Evolutionary conservation across 1,284 basidiomycete species (phyloP), one percentile per base, ranked within the genome.

Genomic region (Rhodotorula sp.): DNA sequence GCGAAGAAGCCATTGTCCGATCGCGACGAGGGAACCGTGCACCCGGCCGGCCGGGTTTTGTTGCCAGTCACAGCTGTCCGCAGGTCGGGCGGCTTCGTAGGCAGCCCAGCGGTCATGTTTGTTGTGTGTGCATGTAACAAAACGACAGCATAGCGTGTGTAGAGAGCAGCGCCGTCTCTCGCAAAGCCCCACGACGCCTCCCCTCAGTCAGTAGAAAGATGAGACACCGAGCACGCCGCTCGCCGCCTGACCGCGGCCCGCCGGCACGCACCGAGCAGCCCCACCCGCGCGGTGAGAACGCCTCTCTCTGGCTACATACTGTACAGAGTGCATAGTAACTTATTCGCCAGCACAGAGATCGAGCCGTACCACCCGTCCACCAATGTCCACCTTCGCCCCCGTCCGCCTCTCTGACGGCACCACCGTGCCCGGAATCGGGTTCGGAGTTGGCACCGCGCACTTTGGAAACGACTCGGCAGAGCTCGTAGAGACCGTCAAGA

Each of bases 401-500:
- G 23, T 68, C 64, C 59, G n/a, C 3, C 64, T 76, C 46, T 12
- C 47, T 7, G 74, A 76, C 54, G 72, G 74, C 31, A 18, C 47
- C 15, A 23, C 18, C 1, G 62, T 67, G 14, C 74, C 74, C 0
- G 72, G 72, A 6, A 8, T 71, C 34, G 71, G 59, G 3, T 76
- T 66, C 52, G 74, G 74, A 20, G 54, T 72, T 10, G 71, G 74
- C 0, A 72, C 74, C 1, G 74, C 71, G 6, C 51, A 64, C 63
- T 64, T 57, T 14, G 54, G 54, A 29, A 31, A n/a, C 14, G 63
- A 64, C 63, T 31, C 16, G 1, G 52, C 26, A 20, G 46, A 26
- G 6, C 43, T 64, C 29, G 63, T 64, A 43, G 43, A 57, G 54
- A 82, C 81, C 29, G 85, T 90, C 78, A 83, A 81, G 48, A 82